phyloP scores from a whole-genome alignment of 306 rosid species.

The Senna tora region DNA sequence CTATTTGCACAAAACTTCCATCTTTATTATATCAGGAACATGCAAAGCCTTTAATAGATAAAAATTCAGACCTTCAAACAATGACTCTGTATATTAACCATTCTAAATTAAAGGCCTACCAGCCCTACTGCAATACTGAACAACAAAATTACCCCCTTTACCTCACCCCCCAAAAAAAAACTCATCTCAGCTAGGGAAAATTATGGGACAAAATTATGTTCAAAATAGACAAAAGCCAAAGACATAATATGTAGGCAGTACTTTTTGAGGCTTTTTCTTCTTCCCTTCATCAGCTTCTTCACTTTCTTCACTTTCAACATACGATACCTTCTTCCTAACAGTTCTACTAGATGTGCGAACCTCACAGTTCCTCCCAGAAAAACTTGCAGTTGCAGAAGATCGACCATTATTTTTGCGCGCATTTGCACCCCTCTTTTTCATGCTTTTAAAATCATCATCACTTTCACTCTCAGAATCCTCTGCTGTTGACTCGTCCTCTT shows the following conservation, averaged over 20 bases:
- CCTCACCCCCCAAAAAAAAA: neutral
- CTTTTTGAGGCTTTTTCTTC: slow-evolving; percentile 90
- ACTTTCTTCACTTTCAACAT: slow-evolving; percentile 98
- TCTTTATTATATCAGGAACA: neutral
- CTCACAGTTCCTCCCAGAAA: slow-evolving; percentile 61
- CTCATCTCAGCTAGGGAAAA: neutral
- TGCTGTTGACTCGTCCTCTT: slow-evolving; percentile 76
- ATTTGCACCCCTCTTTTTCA: slow-evolving; percentile 56
- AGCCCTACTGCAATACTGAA: neutral
- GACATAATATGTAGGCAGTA: slow-evolving; percentile 40
- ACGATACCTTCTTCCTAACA: slow-evolving; percentile 86
- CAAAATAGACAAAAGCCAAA: slow-evolving; percentile 24
- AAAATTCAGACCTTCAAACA: neutral
- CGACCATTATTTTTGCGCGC: slow-evolving; percentile 66
- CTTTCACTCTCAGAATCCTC: slow-evolving; percentile 80
- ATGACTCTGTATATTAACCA: neutral
- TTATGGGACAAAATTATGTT: slow-evolving; percentile 21
- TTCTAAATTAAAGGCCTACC: neutral
- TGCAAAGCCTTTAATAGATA: neutral
- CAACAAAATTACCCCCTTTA: neutral
- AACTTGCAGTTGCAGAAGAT: slow-evolving; percentile 50
- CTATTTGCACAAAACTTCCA: neutral
- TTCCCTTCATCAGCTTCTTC: slow-evolving; percentile 91
- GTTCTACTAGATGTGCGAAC: slow-evolving; percentile 91
- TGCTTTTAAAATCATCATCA: slow-evolving; percentile 71